Evolutionary conservation across 257 asterid genomes (phyloP).

Genomic region (Rhazya stricta): DNA sequence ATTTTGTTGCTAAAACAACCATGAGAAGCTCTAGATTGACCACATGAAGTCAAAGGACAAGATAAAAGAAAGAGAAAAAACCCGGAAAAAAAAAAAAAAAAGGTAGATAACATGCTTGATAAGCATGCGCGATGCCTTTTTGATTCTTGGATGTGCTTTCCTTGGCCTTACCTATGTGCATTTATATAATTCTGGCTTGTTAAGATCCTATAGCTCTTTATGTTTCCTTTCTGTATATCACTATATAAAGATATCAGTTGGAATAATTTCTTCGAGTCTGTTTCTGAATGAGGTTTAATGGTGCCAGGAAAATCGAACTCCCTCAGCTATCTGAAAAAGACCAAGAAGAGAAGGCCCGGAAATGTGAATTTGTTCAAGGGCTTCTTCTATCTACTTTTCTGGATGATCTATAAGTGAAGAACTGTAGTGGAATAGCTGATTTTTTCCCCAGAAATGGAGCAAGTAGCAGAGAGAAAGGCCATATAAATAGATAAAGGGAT

Average conservation of each 20-base stretch:
- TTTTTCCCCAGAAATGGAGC: conserved; percentile 19
- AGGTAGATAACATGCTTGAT: too few relatives aligned
- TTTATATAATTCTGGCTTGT: not conserved
- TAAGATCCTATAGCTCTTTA: not conserved
- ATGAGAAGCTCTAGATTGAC: not conserved
- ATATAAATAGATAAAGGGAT: not conserved
- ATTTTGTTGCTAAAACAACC: not conserved
- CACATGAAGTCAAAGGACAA: too few relatives aligned
- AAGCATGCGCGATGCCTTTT: not conserved
- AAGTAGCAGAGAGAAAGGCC: conserved; percentile 17
- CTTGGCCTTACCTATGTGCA: not conserved
- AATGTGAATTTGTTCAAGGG: conserved; percentile 64
- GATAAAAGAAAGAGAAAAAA: not conserved
- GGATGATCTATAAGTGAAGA: conserved; percentile 34
- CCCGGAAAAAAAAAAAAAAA: too few relatives aligned
- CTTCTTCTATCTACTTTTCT: conserved; percentile 64
- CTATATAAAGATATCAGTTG: not conserved
- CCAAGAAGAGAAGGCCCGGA: conserved; percentile 59
- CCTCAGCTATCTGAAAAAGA: conserved; percentile 53
- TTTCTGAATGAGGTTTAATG: not conserved
- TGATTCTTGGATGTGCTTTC: not conserved
- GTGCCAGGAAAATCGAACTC: conserved; percentile 30
- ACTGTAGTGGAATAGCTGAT: conserved; percentile 5
- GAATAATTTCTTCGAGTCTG: not conserved
- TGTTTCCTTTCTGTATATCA: not conserved